phyloP scores from a whole-genome alignment of 495 filamentous ascomycete species.

The Penicillium ochrochloron region DNA sequence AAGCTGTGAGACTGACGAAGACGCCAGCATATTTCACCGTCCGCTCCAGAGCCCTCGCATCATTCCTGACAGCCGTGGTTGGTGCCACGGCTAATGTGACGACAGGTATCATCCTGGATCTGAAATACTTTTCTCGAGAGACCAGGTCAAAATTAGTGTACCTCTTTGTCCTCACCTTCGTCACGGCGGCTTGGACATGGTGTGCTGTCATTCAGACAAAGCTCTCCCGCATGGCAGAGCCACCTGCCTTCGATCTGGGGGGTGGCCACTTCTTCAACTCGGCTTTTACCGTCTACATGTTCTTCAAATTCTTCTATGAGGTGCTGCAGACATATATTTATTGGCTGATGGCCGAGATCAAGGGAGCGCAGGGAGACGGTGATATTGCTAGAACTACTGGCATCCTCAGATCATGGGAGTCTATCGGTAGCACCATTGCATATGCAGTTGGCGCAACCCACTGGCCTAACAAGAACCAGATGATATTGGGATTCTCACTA shows the following conservation, averaged over 20 bases:
- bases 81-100: conserved; percentile 52
- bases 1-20: neutral
- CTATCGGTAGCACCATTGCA: conserved; percentile 52
- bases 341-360: conserved; percentile 32
- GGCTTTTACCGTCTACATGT: conserved; percentile 27
- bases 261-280: conserved; percentile 31
- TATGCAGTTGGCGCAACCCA: conserved; percentile 52
- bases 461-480: conserved; percentile 29
- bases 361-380: conserved; percentile 38
- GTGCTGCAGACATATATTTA: conserved; percentile 50
- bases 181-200: conserved; percentile 29
- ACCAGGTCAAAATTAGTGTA: conserved; percentile 22
- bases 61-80: conserved; percentile 50
- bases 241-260: conserved; percentile 26
- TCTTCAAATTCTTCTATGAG: conserved; percentile 46
- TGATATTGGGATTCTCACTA: conserved; percentile 23
- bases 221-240: conserved; percentile 24
- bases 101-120: conserved; percentile 53
- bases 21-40: conserved; percentile 59
- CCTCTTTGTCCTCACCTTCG: conserved; percentile 21
- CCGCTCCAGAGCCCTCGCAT: conserved; percentile 55
- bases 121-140: conserved; percentile 36
- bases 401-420: conserved; percentile 54
- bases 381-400: conserved; percentile 55
- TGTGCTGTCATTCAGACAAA: conserved; percentile 21